A percentile compares a stretch with the other conserved stretches of the same genome.
These are phyloP conservation scores for Lomentospora prolificans DNA, from an alignment of 2,329 filamentous ascomycete genomes.

Conservation along the genomic window DNA sequence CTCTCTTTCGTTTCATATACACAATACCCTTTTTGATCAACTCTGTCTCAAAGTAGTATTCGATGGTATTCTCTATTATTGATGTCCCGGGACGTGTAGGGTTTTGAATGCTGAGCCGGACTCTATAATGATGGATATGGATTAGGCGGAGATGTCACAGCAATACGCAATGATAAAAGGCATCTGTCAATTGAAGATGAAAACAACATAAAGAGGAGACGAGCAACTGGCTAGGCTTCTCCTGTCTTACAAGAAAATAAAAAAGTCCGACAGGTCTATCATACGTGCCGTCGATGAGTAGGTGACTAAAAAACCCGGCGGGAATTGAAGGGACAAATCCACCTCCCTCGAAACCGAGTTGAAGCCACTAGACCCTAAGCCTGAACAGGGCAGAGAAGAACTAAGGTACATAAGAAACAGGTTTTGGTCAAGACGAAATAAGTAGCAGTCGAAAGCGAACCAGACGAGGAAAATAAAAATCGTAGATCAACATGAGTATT, in stretches of 20 bases:
- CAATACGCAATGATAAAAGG: no score
- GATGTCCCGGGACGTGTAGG: no score
- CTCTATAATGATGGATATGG: no score
- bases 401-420: slow-evolving; percentile 4
- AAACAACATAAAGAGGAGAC: background rate
- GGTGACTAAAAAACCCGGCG: background rate
- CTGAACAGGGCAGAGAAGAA: background rate
- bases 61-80: no score
- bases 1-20: no score
- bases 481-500: slow-evolving; percentile 4
- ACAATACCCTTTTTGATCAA: no score
- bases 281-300: background rate
- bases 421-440: background rate
- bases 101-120: no score
- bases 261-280: background rate
- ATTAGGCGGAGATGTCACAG: no score
- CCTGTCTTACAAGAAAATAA: background rate
- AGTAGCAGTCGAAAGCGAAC: background rate
- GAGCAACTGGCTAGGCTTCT: background rate
- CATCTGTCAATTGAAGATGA: no score
- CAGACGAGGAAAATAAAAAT: slow-evolving; percentile 2
- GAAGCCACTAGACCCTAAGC: background rate
- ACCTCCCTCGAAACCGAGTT: background rate
- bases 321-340: background rate
- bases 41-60: no score